Base-by-base conservation (phyloP, 2,329 filamentous ascomycete genomes). In the Tolypocladium cylindrosporum region DNA sequence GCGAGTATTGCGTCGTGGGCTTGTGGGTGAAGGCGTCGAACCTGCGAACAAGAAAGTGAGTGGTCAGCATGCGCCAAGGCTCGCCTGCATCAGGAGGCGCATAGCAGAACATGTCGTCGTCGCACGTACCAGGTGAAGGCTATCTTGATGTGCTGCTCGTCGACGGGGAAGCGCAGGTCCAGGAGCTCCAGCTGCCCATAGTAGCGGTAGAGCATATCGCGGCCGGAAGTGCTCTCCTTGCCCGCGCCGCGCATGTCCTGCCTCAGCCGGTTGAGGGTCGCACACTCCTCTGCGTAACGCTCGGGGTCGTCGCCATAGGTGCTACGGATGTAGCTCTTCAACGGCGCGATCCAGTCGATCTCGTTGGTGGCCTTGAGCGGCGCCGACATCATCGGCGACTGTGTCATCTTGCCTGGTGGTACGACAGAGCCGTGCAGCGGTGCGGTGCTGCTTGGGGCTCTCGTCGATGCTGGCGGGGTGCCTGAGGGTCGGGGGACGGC, bases 1-100 rank as follows among this genome's bases (percentile, higher is more conserved):
- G 81, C 9, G 92, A 97, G 76, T 95, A 97, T 72, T 99, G 94
- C 4, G 92, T 87, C 5, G 94, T 99, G n/a, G 91, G 83, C 69
- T 97, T 97, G 72, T 96, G 92, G 51, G 94, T 99, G 71, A 99
- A 99, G n/a, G 95, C 94, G 73, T 99, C 94, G 75, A 95, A 97
- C 91, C 91, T 96, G 68, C 4, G 48, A 13, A 19, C 2, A 11
- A 40, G 43, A 21, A 31, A 37, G 50, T 61, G 57, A 65, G 59
- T 24, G 59, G 54, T 62, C 43, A 57, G 55, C 50, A 34, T n/a
- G 43, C 9, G n/a, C 36, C 31, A 31, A n/a, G 24, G 19, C 34
- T 53, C 4, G 55, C 24, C 16, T 16, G 21, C 37, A 31, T 11
- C 21, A 6, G 10, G 37, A 11, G 37, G n/a, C 16, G n/a, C 51